Conservation (phyloP, 192 early-diverging fungal species). For the Martensiomyces pterosporus region DNA sequence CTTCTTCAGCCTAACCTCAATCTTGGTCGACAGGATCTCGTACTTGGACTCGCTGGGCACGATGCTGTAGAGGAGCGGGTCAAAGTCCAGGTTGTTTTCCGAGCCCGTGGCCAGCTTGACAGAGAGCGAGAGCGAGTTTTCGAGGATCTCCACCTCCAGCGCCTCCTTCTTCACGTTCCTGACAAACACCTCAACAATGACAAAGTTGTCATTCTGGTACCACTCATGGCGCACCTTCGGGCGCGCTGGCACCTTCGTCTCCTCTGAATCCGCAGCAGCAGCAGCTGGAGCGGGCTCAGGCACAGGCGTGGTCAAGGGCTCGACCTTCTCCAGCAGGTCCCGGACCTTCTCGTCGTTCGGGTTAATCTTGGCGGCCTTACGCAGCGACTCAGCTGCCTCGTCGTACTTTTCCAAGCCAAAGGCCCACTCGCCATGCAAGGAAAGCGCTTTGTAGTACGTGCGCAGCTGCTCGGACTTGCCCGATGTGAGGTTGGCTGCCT, state of each 20-base stretch:
- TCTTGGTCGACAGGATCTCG: slow-evolving; percentile 87
- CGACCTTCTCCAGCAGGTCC: slow-evolving; percentile 29
- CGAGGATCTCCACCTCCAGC: slow-evolving; percentile 62
- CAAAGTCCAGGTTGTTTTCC: slow-evolving; percentile 88
- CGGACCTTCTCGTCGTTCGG: slow-evolving; percentile 46
- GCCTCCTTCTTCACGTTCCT: slow-evolving; percentile 77
- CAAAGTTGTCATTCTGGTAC: slow-evolving; percentile 91
- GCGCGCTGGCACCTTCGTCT: slow-evolving; percentile 4
- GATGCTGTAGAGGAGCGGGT: slow-evolving; percentile 79
- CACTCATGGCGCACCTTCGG: slow-evolving; percentile 79
- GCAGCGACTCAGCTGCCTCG: slow-evolving; percentile 55
- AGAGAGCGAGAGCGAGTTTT: slow-evolving; percentile 66
- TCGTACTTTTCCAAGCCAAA: slow-evolving; percentile 56
- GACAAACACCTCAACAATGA: slow-evolving; percentile 87
- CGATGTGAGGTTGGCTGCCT: slow-evolving; percentile 55
- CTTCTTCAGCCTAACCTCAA: slow-evolving; percentile 91
- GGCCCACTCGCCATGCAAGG: slow-evolving; percentile 58
- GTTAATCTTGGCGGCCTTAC: slow-evolving; percentile 58
- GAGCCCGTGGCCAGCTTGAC: slow-evolving; percentile 79
- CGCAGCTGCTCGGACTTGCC: slow-evolving; percentile 45
- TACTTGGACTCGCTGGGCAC: slow-evolving; percentile 65
- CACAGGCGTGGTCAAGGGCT: slow-evolving; percentile 41
- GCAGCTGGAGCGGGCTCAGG: slow-evolving; percentile 18
- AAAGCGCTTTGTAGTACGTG: slow-evolving; percentile 63
- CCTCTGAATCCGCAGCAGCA: neutral